Base-by-base conservation (phyloP, 176 grass and related monocot genomes). In the Pontederia crassipes region DNA sequence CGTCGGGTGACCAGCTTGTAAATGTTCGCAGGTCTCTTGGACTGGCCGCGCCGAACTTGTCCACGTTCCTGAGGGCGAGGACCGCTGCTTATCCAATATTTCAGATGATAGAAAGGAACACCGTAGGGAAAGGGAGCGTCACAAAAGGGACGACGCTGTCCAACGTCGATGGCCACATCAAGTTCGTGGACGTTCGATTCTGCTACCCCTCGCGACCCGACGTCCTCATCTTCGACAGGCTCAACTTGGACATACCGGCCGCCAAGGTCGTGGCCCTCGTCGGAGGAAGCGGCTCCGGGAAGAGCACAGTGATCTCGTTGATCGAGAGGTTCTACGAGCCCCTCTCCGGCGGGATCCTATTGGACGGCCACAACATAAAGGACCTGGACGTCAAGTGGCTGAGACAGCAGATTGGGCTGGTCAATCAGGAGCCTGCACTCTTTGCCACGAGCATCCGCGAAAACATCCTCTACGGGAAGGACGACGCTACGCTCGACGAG, bases 241-340 rank as follows among this genome's bases (percentile, higher is more conserved):
- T 97, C 50, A 80, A 76, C 57, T 58, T 97, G 12, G 84, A 97
- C 67, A 91, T 97, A 62, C 87, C 93, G 2, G 49, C 87, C 0
- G 93, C 87, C 16, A 97, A 97, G 74, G 70, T 97, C 55, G 81
- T 91, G 8, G 93, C 93, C 0, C 80, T 97, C 13, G 84, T 97
- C 35, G 93, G 93, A 13, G 93, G 84, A 0, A 97, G 93, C 7
- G 93, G 93, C 27, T 97, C 84, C 4, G 93, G 93, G 29, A 97
- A 97, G 81, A 97, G 93, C 81, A 97, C 93, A 9, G 84, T 88
- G 15, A 81, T 97, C 2, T 97, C 93, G 8, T 76, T 97, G 51
- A 85, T 97, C 35, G 93, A 97, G 93, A 78, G 93, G 20, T 97
- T 97, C 80, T 97, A 97, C 62, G 93, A 97, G 81, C 81, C 93